Base-by-base conservation (phyloP, 768 basidiomycete genomes). In the Rhodotorula toruloides region DNA sequence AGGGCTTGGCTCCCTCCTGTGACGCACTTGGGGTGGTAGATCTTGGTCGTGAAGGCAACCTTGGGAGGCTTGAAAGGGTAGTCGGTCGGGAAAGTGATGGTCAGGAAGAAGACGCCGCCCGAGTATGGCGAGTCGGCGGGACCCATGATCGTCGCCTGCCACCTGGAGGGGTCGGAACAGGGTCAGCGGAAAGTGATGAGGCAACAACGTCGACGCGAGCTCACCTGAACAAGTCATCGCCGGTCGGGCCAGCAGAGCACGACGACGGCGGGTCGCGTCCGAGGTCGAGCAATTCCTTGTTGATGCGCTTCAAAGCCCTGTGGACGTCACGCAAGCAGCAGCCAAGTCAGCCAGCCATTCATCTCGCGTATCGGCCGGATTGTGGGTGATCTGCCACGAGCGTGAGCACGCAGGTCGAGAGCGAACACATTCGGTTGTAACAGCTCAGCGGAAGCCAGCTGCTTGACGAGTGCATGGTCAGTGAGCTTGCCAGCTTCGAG, bases 11-110 rank as follows among this genome's bases (percentile, higher is more conserved):
- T n/a, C n/a, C n/a, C n/a, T n/a, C n/a, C n/a, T n/a, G n/a, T 27
- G 27, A 57, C 63, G n/a, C 21, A 63, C 72, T 98, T 98, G 42
- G 94, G 94, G 80, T 98, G 94, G 79, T 97, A 98, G 75, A 97
- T 97, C 89, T 96, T 97, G 77, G 96, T 98, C 73, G 91, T 94
- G 80, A 99, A 99, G 82, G 88, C 88, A 81, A 99, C 91, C 85
- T 99, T 99, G 80, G 96, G 96, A 48, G 96, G 96, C 81, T 98
- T 97, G 87, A 98, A 98, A 32, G 96, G 96, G 82, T 99, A 99
- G 79, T 99, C 94, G 79, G 89, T 90, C 53, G 91, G 90, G 84
- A 92, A 92, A 49, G 83, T 85, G 78, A 94, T 92, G 54, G 87
- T 87, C 53, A 93, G 86, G 88, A 98, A 98, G 83, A 99, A 99